phyloP scores from a whole-genome alignment of 257 asterid genomes.

The Fraxinus americana region DNA sequence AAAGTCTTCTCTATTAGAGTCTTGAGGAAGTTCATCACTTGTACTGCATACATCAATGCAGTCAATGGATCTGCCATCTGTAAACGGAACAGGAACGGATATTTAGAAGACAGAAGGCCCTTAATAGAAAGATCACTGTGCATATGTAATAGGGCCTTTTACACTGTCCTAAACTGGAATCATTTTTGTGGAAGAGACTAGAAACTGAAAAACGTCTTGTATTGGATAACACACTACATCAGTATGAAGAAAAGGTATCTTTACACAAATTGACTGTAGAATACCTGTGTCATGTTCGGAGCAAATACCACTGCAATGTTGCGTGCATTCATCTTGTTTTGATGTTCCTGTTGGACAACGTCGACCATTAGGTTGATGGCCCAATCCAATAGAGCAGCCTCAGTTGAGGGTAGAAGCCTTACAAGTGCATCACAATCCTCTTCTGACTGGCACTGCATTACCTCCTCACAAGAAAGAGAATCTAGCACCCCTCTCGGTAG shows the following conservation, averaged over 20 bases:
- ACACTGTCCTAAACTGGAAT: background rate
- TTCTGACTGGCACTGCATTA: conserved; percentile 86
- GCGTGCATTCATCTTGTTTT: conserved; percentile 91
- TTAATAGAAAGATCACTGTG: background rate
- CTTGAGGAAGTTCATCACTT: conserved; percentile 92
- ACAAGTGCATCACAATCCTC: conserved; percentile 79
- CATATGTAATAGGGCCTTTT: background rate
- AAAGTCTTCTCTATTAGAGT: conserved; percentile 80
- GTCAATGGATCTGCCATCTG: conserved; percentile 95
- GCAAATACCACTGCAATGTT: conserved; percentile 98
- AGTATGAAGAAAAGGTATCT: background rate
- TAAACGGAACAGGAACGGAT: conserved; percentile 1
- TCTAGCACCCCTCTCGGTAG: conserved; percentile 94
- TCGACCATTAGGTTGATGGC: conserved; percentile 94
- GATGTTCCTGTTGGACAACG: conserved; percentile 78
- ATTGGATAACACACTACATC: background rate
- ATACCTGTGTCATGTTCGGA: conserved; percentile 97
- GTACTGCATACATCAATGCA: conserved; percentile 91
- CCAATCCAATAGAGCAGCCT: conserved; percentile 89
- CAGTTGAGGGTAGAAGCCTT: conserved; percentile 80
- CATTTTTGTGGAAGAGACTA: background rate
- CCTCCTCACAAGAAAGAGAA: conserved; percentile 84
- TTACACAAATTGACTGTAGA: background rate
- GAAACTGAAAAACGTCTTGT: background rate
- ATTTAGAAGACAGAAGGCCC: conserved; percentile 3